Conservation (phyloP, 2,329 filamentous ascomycete species). For the Fusarium bactridioides region DNA sequence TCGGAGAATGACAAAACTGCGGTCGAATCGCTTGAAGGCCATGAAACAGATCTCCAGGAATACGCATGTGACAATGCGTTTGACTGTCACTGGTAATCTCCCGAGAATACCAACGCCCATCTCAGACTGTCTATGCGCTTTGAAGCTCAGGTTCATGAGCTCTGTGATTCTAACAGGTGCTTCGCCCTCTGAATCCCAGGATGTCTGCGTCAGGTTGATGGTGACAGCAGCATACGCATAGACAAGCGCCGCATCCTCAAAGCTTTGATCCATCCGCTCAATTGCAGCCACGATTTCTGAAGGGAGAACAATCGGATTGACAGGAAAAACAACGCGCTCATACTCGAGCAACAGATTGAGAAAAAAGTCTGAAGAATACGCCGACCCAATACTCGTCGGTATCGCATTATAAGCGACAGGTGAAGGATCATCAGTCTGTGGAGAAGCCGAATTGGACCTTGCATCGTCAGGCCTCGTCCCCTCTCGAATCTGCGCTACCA, state of each 20-base stretch:
- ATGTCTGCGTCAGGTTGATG: constrained; percentile 47
- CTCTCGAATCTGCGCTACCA: constrained; percentile 48
- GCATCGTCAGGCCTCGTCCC: constrained; percentile 27
- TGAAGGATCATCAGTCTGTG: neutral
- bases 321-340: constrained; percentile 48
- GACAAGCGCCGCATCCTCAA: constrained; percentile 48
- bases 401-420: constrained; percentile 3
- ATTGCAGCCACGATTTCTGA: constrained; percentile 46
- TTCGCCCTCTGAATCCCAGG: constrained; percentile 42
- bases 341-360: constrained; percentile 45
- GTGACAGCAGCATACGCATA: constrained; percentile 49
- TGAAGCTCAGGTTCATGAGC: constrained; percentile 37
- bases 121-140: constrained; percentile 42
- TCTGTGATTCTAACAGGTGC: constrained; percentile 44
- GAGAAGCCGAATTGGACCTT: constrained; percentile 21
- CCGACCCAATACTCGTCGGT: constrained; percentile 6
- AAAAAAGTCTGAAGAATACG: constrained; percentile 46
- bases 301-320: constrained; percentile 47
- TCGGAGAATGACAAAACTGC: constrained; percentile 58
- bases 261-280: constrained; percentile 43
- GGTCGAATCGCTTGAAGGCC: constrained; percentile 56
- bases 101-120: constrained; percentile 42
- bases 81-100: constrained; percentile 51
- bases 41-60: constrained; percentile 63
- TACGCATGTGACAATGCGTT: constrained; percentile 57